Percentiles rank a stretch among this genome's conserved stretches.
Conservation (phyloP, 495 filamentous ascomycete species). For the Evansstolkia leycettana region DNA sequence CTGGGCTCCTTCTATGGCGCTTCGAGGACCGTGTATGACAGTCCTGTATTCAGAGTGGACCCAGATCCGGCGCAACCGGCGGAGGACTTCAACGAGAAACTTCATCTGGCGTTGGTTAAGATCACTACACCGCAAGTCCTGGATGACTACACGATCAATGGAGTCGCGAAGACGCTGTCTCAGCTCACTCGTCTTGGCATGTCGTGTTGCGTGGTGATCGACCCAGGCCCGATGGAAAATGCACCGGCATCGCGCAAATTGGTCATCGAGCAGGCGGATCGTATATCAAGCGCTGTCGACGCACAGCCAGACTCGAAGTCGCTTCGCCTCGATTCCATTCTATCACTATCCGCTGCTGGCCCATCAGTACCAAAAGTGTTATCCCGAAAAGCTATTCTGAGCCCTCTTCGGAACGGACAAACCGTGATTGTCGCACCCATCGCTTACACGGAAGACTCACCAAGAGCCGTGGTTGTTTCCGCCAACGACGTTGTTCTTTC, state of each 20-base stretch:
- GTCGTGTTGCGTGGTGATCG: constrained; percentile 68
- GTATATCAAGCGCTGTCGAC: constrained; percentile 64
- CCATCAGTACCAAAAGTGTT: constrained; percentile 29
- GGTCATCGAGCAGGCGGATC: constrained; percentile 53
- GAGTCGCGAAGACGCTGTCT: constrained; percentile 69
- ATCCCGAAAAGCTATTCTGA: constrained; percentile 48
- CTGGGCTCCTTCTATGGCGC: constrained; percentile 50
- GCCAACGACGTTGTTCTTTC: constrained; percentile 61
- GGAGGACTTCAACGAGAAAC: constrained; percentile 22
- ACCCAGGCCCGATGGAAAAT: constrained; percentile 37
- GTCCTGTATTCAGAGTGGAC: constrained; percentile 47
- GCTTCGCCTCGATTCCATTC: constrained; percentile 52
- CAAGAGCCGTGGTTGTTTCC: constrained; percentile 39
- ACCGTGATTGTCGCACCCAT: constrained; percentile 68
- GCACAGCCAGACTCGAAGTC: constrained; percentile 50
- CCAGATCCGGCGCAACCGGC: constrained; percentile 21
- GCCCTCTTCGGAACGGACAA: constrained; percentile 58
- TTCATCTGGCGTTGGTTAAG: constrained; percentile 82
- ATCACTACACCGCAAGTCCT: constrained; percentile 59
- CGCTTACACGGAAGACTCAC: constrained; percentile 50
- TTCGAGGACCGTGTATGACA: constrained; percentile 46
- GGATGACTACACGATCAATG: constrained; percentile 52
- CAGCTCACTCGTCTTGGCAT: constrained; percentile 76
- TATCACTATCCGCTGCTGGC: constrained; percentile 30
- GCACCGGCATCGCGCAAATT: constrained; percentile 24